phyloP scores from a whole-genome alignment of 2,329 filamentous ascomycete species.

The Lecanosticta acicola region DNA sequence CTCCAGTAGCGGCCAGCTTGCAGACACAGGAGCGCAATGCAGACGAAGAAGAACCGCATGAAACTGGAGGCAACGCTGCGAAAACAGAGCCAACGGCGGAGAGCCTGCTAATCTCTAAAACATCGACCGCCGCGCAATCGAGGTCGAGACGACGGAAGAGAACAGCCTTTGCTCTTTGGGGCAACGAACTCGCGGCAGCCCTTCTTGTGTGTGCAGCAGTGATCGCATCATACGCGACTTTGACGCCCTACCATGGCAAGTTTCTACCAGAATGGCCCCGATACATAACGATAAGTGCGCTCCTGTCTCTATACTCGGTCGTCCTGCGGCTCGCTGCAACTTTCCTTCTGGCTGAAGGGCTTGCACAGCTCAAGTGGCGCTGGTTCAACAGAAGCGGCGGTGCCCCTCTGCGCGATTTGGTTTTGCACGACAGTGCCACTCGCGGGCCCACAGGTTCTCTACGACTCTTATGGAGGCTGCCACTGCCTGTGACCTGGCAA shows the following conservation, averaged over 20 bases:
- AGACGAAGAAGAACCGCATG: too few relatives aligned
- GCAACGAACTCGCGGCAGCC: conserved; percentile 3
- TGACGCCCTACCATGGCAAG: conserved; percentile 10
- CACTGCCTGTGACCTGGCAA: conserved; percentile 6
- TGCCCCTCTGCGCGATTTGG: conserved; percentile 7
- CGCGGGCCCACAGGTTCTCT: conserved; percentile 8
- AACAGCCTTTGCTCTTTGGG: too few relatives aligned
- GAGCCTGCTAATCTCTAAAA: too few relatives aligned
- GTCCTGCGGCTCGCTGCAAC: conserved; percentile 6
- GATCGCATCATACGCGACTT: conserved; percentile 7
- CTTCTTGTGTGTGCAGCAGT: conserved; percentile 1
- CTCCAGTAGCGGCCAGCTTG: too few relatives aligned
- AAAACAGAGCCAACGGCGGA: too few relatives aligned
- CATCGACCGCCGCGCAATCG: too few relatives aligned
- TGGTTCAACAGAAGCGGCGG: conserved; percentile 6
- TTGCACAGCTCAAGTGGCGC: conserved; percentile 10
- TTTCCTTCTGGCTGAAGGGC: conserved; percentile 7
- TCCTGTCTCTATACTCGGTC: conserved; percentile 11
- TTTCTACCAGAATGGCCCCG: conserved; percentile 13
- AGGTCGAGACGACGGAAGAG: too few relatives aligned
- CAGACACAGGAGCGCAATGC: too few relatives aligned
- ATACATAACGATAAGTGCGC: conserved; percentile 7
- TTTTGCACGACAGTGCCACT: conserved; percentile 8
- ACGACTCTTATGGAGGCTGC: neutral
- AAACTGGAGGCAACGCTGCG: too few relatives aligned